Evolutionary conservation across 192 early-diverging fungal genomes (phyloP).

Genomic region (Dissophora ornata): DNA sequence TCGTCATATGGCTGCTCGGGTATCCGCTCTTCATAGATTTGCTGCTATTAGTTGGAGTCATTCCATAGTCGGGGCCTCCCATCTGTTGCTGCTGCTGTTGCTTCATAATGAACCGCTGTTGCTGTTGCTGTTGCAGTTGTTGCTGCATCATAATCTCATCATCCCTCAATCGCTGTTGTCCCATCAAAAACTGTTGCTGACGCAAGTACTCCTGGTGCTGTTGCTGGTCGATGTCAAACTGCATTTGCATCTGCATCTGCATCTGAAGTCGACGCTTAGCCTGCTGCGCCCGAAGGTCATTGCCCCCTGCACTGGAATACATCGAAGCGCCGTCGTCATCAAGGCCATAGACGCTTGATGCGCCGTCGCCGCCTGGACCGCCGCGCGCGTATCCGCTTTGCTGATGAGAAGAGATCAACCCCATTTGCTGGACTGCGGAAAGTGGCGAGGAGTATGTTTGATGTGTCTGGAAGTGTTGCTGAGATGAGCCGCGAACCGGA

Average conservation of each 20-base stretch:
- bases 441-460: no score
- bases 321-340: slow-evolving; percentile 32
- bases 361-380: no score
- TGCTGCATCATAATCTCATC: slow-evolving; percentile 17
- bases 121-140: slow-evolving; percentile 13
- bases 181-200: slow-evolving; percentile 13
- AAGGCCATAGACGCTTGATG: slow-evolving; percentile 2
- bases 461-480: no score
- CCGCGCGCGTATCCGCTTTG: no score
- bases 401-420: no score
- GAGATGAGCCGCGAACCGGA: no score
- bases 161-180: slow-evolving; percentile 35
- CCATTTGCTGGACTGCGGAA: no score
- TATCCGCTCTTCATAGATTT: slow-evolving; percentile 10
- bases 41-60: not conserved
- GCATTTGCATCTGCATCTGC: slow-evolving; percentile 45
- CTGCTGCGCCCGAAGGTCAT: slow-evolving; percentile 23
- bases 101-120: slow-evolving; percentile 12
- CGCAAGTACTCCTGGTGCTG: slow-evolving; percentile 10
- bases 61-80: slow-evolving; percentile 22
- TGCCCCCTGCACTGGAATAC: slow-evolving; percentile 2
- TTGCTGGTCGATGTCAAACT: slow-evolving; percentile 20
- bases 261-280: slow-evolving; percentile 42
- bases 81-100: slow-evolving; percentile 24
- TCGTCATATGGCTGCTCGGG: no score